phyloP scores from a whole-genome alignment of 148 eudicot genomes.

The Dianthus caryophyllus region DNA sequence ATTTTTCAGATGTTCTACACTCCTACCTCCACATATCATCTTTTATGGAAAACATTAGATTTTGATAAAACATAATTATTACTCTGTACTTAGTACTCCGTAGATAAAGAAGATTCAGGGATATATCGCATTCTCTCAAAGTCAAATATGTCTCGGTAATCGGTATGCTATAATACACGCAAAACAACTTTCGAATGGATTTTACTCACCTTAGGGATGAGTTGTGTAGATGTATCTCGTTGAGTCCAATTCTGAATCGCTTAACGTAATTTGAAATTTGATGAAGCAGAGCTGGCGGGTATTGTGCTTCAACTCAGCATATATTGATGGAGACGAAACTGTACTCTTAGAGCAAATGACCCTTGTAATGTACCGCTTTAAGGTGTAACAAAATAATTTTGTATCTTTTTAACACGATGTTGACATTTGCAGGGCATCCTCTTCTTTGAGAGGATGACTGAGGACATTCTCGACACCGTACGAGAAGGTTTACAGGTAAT shows the following conservation, averaged over 20 bases:
- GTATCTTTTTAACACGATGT: slow-evolving; percentile 16
- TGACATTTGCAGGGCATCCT: slow-evolving; percentile 64
- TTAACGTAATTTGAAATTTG: no score
- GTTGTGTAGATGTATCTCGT: no score
- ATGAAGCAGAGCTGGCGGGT: no score
- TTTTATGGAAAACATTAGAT: neutral
- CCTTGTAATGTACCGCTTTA: neutral
- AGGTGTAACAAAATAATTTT: neutral
- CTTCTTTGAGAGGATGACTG: slow-evolving; percentile 91
- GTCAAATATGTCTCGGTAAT: no score
- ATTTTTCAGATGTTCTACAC: neutral
- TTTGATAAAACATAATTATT: no score
- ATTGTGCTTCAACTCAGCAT: neutral
- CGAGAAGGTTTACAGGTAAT: slow-evolving; percentile 70
- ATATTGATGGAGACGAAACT: neutral
- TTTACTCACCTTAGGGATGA: no score
- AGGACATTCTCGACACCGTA: slow-evolving; percentile 65
- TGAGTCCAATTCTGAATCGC: no score
- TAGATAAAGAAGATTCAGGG: neutral
- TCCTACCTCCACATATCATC: neutral
- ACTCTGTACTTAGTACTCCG: no score
- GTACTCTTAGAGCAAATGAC: neutral
- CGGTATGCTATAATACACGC: no score
- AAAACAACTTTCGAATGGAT: no score
- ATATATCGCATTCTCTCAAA: neutral